phyloP scores from a whole-genome alignment of 139 green algal genomes.

The Volvox africanus region DNA sequence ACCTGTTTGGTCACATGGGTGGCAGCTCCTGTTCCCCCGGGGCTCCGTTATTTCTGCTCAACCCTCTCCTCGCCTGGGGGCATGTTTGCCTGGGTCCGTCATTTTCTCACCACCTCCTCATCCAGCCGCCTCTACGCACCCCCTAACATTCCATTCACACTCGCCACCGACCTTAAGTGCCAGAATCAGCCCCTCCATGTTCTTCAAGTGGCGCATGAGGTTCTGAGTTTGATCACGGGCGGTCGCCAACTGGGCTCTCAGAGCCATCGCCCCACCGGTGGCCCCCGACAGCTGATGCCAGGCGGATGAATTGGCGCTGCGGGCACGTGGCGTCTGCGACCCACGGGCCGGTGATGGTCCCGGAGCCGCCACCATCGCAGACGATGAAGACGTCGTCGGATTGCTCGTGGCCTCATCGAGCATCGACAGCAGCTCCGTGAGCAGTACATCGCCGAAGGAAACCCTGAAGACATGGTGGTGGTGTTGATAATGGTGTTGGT shows the following conservation, averaged over 20 bases:
- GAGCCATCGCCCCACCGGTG: not conserved
- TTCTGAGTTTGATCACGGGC: constrained; percentile 32
- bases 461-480: not conserved
- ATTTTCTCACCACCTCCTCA: too few relatives aligned
- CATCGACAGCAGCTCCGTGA: constrained; percentile 22
- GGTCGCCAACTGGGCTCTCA: not conserved
- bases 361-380: not conserved
- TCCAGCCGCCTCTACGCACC: too few relatives aligned
- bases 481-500: too few relatives aligned
- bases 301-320: not conserved
- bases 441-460: constrained; percentile 28
- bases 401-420: not conserved
- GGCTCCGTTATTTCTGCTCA: too few relatives aligned
- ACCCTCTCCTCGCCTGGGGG: too few relatives aligned
- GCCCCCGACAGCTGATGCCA: not conserved
- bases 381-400: not conserved
- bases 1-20: too few relatives aligned
- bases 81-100: too few relatives aligned
- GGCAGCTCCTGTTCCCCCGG: too few relatives aligned
- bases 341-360: not conserved
- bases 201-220: constrained; percentile 41
- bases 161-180: constrained; percentile 38
- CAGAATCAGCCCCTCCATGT: constrained; percentile 34
- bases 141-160: too few relatives aligned
- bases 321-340: not conserved